A percentile compares a stretch with the other conserved stretches of the same genome.
phyloP scores from a whole-genome alignment of 257 asterid genomes.

The Solanum megistacrolobum region DNA sequence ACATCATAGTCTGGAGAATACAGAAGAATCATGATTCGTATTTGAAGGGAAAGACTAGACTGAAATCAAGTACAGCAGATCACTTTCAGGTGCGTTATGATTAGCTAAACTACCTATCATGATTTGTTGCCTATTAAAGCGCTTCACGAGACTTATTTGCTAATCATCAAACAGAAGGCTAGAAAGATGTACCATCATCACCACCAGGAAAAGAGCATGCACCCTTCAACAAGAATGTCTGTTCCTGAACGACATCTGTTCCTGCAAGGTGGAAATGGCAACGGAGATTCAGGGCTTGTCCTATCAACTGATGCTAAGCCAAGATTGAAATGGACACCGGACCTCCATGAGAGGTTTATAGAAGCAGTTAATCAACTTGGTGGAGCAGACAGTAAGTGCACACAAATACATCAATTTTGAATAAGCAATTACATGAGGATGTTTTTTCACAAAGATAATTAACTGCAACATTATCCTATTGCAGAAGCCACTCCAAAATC shows the following conservation, averaged over 20 bases:
- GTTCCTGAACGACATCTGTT: constrained; percentile 56
- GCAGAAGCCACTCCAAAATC: constrained; percentile 99
- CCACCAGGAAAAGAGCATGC: constrained; percentile 54
- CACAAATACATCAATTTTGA: background rate
- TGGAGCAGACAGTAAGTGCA: constrained; percentile 92
- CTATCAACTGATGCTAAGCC: constrained; percentile 62
- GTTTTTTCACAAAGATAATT: constrained; percentile 14
- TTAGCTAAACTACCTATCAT: background rate
- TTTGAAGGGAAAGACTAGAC: constrained; percentile 24
- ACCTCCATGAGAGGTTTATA: constrained; percentile 75
- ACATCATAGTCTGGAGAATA: constrained; percentile 9
- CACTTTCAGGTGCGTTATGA: background rate
- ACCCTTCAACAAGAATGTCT: constrained; percentile 51
- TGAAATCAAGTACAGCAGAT: background rate
- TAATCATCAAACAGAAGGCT: constrained; percentile 18
- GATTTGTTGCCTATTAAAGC: background rate
- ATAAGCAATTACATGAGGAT: constrained; percentile 3
- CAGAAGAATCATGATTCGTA: constrained; percentile 13
- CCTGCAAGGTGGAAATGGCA: constrained; percentile 55
- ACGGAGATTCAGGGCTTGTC: constrained; percentile 81
- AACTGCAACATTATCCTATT: constrained; percentile 13
- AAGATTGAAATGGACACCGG: constrained; percentile 91
- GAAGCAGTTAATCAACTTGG: constrained; percentile 97
- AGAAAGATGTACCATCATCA: constrained; percentile 58
- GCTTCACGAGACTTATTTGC: constrained; percentile 7